Evolutionary conservation across 2,329 filamentous ascomycete genomes (phyloP).

Genomic region (Phoma herbarum): DNA sequence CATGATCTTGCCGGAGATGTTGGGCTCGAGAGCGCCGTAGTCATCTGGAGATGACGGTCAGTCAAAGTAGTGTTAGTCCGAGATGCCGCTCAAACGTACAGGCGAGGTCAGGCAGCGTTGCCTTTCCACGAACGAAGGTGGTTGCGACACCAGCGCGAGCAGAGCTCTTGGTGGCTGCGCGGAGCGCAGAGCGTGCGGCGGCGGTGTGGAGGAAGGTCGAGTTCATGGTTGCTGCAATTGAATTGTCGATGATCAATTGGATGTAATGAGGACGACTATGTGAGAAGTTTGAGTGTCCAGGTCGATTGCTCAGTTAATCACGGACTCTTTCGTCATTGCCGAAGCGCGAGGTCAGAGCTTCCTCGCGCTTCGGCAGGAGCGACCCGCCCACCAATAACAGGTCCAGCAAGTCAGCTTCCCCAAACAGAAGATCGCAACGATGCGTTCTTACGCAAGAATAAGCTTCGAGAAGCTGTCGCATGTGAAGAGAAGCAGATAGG

Average conservation of each 20-base stretch:
- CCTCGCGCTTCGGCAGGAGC: slow-evolving; percentile 14
- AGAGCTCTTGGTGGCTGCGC: slow-evolving; percentile 69
- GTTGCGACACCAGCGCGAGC: slow-evolving; percentile 71
- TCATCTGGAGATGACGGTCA: slow-evolving; percentile 70
- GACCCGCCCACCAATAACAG: slow-evolving; percentile 28
- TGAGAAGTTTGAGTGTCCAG: neutral
- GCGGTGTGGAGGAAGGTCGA: slow-evolving; percentile 76
- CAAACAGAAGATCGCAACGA: slow-evolving; percentile 10
- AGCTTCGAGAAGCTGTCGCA: neutral
- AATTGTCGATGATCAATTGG: slow-evolving; percentile 34
- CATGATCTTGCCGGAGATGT: slow-evolving; percentile 91
- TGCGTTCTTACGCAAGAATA: slow-evolving; percentile 10
- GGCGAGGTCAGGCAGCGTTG: slow-evolving; percentile 87
- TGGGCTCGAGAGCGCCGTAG: slow-evolving; percentile 90
- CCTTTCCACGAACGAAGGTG: slow-evolving; percentile 85
- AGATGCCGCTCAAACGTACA: too few relatives aligned
- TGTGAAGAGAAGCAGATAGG: neutral
- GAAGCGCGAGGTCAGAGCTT: slow-evolving; percentile 17
- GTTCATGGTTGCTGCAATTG: slow-evolving; percentile 68
- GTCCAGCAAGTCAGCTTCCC: slow-evolving; percentile 6
- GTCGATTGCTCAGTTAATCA: slow-evolving; percentile 19
- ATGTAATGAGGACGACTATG: slow-evolving; percentile 3
- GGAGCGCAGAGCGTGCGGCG: slow-evolving; percentile 74
- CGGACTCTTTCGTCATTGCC: slow-evolving; percentile 41
- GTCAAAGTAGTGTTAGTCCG: too few relatives aligned